Evolutionary conservation across 768 basidiomycete species (phyloP).

Genomic region (Crassisporium funariophilum): DNA sequence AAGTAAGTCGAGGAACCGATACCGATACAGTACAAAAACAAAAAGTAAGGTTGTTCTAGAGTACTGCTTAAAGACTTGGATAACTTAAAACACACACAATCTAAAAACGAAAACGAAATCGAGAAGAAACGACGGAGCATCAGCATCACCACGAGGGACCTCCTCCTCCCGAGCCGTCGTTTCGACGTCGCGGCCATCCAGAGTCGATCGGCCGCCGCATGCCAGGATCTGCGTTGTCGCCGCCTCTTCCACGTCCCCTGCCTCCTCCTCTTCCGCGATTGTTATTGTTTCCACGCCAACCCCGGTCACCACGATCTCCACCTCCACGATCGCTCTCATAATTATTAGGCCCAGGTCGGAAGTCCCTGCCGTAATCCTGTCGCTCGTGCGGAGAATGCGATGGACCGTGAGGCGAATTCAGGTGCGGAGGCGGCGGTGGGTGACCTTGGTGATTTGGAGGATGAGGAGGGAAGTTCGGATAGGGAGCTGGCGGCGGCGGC

Average conservation of each 20-base stretch:
- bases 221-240: conserved; percentile 26
- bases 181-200: conserved; percentile 56
- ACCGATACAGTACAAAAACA: too few species aligned
- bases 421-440: conserved; percentile 20
- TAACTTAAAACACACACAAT: neutral
- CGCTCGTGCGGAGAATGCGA: conserved; percentile 20
- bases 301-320: conserved; percentile 27
- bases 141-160: conserved; percentile 24
- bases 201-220: conserved; percentile 50
- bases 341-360: conserved; percentile 21
- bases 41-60: too few species aligned
- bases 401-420: conserved; percentile 11
- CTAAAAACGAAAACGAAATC: conserved; percentile 3
- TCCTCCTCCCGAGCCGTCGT: conserved; percentile 22
- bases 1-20: too few species aligned
- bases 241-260: conserved; percentile 33
- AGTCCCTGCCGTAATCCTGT: conserved; percentile 28
- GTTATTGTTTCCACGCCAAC: conserved; percentile 37
- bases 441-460: conserved; percentile 23
- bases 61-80: too few species aligned
- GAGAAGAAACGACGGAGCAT: too few species aligned
- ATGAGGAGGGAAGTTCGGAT: conserved; percentile 24
- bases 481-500: conserved; percentile 16
- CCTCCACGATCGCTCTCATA: conserved; percentile 21
- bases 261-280: conserved; percentile 31